Evolutionary conservation across 352 stramenopile genomes (phyloP).

Genomic region (Thalassiosira allenii): DNA sequence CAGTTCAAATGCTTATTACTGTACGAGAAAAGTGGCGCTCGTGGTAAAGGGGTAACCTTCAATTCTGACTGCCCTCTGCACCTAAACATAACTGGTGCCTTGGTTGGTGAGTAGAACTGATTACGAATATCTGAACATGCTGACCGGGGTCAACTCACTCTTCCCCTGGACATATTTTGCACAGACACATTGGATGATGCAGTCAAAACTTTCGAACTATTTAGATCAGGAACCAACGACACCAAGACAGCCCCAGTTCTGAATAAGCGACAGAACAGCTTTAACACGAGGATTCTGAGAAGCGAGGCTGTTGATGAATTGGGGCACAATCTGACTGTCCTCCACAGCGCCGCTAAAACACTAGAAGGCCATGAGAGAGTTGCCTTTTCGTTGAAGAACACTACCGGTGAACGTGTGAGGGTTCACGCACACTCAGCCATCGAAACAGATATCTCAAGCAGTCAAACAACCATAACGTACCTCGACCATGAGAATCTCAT

Average conservation of each 20-base stretch:
- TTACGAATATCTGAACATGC: too few relatives aligned
- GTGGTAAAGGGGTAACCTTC: conserved; percentile 85
- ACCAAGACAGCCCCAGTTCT: not conserved
- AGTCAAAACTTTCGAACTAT: conserved; percentile 54
- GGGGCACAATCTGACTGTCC: conserved; percentile 64
- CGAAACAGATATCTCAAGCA: conserved; percentile 49
- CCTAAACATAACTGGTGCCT: conserved; percentile 86
- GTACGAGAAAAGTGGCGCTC: conserved; percentile 76
- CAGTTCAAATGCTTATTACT: conserved; percentile 76
- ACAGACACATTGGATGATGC: conserved; percentile 69
- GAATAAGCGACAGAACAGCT: conserved; percentile 2
- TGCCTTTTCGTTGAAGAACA: conserved; percentile 88
- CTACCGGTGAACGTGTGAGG: conserved; percentile 85
- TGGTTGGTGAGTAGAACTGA: conserved; percentile 72
- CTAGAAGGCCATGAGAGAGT: conserved; percentile 78
- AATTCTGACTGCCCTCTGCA: conserved; percentile 85
- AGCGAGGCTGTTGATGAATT: conserved; percentile 26
- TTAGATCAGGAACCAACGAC: conserved; percentile 17
- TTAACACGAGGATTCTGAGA: conserved; percentile 10
- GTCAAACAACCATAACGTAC: conserved; percentile 78
- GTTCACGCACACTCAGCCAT: conserved; percentile 71
- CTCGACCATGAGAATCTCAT: conserved; percentile 80
- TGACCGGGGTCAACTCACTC: too few relatives aligned
- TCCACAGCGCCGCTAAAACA: conserved; percentile 76
- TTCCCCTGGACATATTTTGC: too few relatives aligned